Percentiles rank a stretch among this genome's conserved stretches.
Evolutionary conservation across 2,329 filamentous ascomycete genomes (phyloP).

Genomic region (Whalleya microplaca): DNA sequence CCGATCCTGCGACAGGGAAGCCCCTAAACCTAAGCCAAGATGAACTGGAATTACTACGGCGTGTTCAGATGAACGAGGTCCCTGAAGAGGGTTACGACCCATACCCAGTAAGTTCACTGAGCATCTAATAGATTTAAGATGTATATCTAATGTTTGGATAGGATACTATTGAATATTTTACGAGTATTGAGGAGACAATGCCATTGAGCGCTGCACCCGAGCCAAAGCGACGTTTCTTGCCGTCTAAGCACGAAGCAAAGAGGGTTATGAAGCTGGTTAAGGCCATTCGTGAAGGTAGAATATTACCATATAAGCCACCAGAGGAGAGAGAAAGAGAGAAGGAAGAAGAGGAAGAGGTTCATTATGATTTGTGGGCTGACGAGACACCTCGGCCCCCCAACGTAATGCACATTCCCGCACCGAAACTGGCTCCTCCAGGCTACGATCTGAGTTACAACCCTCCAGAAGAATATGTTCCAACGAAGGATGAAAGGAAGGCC

Average conservation of each 20-base stretch:
- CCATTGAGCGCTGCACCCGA: slow-evolving; percentile 92
- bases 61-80: slow-evolving; percentile 86
- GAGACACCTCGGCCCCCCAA: slow-evolving; percentile 82
- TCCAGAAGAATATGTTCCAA: slow-evolving; percentile 89
- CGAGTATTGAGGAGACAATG: slow-evolving; percentile 88
- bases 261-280: slow-evolving; percentile 96
- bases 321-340: slow-evolving; percentile 70
- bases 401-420: slow-evolving; percentile 92
- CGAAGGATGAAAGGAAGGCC: slow-evolving; percentile 76
- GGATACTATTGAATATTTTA: slow-evolving; percentile 93
- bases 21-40: slow-evolving; percentile 85
- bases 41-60: slow-evolving; percentile 85
- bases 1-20: slow-evolving; percentile 91
- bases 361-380: slow-evolving; percentile 94
- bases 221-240: slow-evolving; percentile 92
- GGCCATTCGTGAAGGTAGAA: slow-evolving; percentile 91
- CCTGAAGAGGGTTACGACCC: slow-evolving; percentile 89
- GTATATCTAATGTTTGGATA: slow-evolving; percentile 36
- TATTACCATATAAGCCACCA: slow-evolving; percentile 84
- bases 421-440: slow-evolving; percentile 88
- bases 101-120: slow-evolving; percentile 68
- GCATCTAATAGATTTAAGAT: background rate
- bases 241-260: slow-evolving; percentile 96
- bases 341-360: slow-evolving; percentile 70
- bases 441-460: slow-evolving; percentile 98